A percentile compares a stretch with the other conserved stretches of the same genome.
phyloP scores from a whole-genome alignment of 176 grass and related monocot species.

The Thinopyrum elongatum region DNA sequence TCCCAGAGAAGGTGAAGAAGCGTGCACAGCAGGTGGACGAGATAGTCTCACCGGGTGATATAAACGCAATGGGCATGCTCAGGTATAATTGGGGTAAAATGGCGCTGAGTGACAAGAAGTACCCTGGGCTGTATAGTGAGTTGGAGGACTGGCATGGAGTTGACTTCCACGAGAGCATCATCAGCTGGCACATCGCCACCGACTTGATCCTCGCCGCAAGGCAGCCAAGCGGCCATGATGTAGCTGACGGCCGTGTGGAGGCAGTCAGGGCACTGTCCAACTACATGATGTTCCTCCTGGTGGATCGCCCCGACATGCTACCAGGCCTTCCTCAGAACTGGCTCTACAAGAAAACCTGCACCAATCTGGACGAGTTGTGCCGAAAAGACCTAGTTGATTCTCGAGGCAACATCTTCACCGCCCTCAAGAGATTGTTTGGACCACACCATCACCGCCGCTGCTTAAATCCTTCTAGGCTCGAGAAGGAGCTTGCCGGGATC shows the following conservation, averaged over 20 bases:
- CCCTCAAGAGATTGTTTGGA: background rate
- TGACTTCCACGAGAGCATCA: conserved; percentile 21
- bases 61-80: too few species aligned
- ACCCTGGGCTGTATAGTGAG: too few species aligned
- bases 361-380: background rate
- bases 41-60: too few species aligned
- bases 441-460: background rate
- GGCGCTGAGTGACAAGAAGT: too few species aligned
- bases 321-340: background rate
- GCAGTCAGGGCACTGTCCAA: background rate
- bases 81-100: too few species aligned
- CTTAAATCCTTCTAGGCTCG: background rate
- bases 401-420: background rate
- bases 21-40: too few species aligned
- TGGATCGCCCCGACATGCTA: background rate
- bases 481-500: background rate
- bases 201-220: too few species aligned
- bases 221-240: background rate
- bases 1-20: too few species aligned
- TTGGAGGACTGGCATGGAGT: background rate
- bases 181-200: background rate
- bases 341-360: background rate
- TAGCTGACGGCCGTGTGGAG: background rate
- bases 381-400: background rate
- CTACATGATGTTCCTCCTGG: background rate